Base-by-base conservation (phyloP, 352 stramenopile genomes). In the Pythium sukuiense region DNA sequence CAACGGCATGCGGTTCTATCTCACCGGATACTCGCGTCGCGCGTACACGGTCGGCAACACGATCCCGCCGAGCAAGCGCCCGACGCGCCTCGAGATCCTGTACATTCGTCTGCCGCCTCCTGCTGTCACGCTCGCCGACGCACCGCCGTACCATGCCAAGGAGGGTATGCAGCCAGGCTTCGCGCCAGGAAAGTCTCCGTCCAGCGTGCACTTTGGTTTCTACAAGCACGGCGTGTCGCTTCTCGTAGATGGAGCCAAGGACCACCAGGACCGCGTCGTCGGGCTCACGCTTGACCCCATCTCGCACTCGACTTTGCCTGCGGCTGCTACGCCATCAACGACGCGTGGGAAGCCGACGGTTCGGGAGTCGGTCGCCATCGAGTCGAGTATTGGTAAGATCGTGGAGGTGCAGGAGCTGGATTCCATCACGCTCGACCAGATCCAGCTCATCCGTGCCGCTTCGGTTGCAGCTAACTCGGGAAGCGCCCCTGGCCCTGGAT, bases 1-100 rank as follows among this genome's bases (percentile, higher is more conserved):
- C 7, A 97, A 95, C 50, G 94, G 94, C n/a, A 89, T 98, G 41
- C 87, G 96, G 46, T 97, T 98, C 53, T 99, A 98, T 72, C 71
- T 99, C 20, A 96, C 92, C 0, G 90, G 80, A 0, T 89, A 98
- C 55, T 90, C 88, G n/a, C 74, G 84, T 6, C 74, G 81, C 13
- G 74, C 83, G 20, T 77, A 83, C 55, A 74, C 73, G 27, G 70
- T 77, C 9, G 76, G 63, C 13, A 76, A 71, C 30, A 61, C 72
- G 39, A 86, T 76, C 59, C 71, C 67, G 16, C 69, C 67, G 16
- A 45, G 75, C 26, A 92, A 84, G 59, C 83, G 87, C 11, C 87
- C 87, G 20, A 88, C 76, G 1, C 73, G 79, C 27, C 71, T 96
- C 6, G 81, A 94, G 59, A 79, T 93, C 57, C 65, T 94, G 41